Percentiles rank a stretch among this genome's conserved stretches.
Conservation (phyloP, 2,329 filamentous ascomycete species). For the Colletotrichum cuscutae region DNA sequence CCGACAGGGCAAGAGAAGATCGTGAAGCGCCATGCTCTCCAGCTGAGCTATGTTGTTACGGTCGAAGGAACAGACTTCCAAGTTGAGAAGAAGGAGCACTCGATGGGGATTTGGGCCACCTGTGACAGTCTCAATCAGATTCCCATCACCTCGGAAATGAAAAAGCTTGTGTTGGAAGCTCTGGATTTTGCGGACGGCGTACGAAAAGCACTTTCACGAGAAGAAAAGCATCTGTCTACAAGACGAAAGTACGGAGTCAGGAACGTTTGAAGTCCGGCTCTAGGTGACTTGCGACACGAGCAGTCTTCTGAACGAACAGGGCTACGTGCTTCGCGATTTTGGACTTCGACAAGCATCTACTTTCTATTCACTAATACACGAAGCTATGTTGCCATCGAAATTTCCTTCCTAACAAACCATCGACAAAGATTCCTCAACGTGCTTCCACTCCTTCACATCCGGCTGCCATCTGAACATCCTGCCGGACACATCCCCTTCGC, state of each 20-base stretch:
- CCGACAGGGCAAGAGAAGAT: background rate
- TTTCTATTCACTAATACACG: too few relatives aligned
- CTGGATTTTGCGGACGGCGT: background rate
- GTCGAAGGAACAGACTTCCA: background rate
- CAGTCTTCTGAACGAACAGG: too few relatives aligned
- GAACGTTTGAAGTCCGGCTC: too few relatives aligned
- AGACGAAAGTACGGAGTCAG: too few relatives aligned
- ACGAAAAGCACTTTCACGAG: too few relatives aligned
- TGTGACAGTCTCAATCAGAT: background rate
- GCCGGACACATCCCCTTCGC: slow-evolving; percentile 31
- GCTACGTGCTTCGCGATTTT: too few relatives aligned
- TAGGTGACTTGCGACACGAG: too few relatives aligned
- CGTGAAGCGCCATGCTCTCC: background rate
- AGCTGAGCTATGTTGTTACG: background rate
- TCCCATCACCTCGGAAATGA: background rate
- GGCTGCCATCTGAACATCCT: slow-evolving; percentile 6
- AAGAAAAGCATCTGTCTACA: too few relatives aligned
- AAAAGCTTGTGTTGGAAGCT: background rate
- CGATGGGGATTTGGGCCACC: background rate
- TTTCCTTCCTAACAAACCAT: background rate
- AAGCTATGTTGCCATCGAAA: too few relatives aligned
- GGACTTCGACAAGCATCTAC: too few relatives aligned
- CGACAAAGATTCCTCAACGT: background rate
- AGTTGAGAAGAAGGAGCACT: background rate
- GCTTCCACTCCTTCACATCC: background rate